These are phyloP conservation scores for Blechomonas ayalai DNA, from an alignment of 208 protist genomes.

Conservation along the genomic window DNA sequence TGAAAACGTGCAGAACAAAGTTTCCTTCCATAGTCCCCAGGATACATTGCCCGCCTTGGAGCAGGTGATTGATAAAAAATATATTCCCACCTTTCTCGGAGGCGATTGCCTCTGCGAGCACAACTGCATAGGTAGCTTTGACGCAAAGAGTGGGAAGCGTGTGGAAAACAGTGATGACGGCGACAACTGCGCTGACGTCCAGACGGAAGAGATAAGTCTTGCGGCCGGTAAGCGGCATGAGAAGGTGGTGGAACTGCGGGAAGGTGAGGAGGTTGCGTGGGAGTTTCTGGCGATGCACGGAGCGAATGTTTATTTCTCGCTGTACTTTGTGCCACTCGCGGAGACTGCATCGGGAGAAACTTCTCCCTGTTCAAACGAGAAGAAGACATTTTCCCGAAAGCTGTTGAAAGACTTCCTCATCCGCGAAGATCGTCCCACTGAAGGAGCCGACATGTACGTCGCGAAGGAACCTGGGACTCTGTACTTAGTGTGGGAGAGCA, in stretches of 20 bases:
- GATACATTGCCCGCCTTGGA: conserved; percentile 33
- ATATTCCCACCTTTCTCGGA: conserved; percentile 48
- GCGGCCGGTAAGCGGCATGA: conserved; percentile 29
- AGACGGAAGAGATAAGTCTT: conserved; percentile 49
- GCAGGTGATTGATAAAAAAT: conserved; percentile 33
- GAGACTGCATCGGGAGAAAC: conserved; percentile 10
- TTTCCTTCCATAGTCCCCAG: conserved; percentile 36
- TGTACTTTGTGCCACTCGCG: conserved; percentile 24
- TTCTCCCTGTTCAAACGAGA: too few species aligned
- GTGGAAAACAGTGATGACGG: conserved; percentile 16
- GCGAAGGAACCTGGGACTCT: conserved; percentile 43
- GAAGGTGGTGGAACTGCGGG: conserved; percentile 28
- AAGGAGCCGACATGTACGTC: conserved; percentile 34
- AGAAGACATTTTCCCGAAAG: conserved; percentile 12
- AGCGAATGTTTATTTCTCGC: conserved; percentile 29
- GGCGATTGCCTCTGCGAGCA: conserved; percentile 46
- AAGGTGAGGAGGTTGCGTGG: conserved; percentile 50
- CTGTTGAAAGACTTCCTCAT: conserved; percentile 6
- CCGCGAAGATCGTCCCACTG: conserved; percentile 6
- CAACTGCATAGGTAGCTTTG: conserved; percentile 36
- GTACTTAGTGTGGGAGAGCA: conserved; percentile 60
- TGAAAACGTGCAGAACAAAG: conserved; percentile 33
- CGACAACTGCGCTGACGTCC: conserved; percentile 13
- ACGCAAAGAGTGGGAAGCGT: conserved; percentile 16
- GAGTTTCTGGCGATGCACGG: conserved; percentile 43